These are phyloP conservation scores for Marasmius tenuissimus DNA, from an alignment of 1,284 basidiomycete genomes.

Conservation along the genomic window DNA sequence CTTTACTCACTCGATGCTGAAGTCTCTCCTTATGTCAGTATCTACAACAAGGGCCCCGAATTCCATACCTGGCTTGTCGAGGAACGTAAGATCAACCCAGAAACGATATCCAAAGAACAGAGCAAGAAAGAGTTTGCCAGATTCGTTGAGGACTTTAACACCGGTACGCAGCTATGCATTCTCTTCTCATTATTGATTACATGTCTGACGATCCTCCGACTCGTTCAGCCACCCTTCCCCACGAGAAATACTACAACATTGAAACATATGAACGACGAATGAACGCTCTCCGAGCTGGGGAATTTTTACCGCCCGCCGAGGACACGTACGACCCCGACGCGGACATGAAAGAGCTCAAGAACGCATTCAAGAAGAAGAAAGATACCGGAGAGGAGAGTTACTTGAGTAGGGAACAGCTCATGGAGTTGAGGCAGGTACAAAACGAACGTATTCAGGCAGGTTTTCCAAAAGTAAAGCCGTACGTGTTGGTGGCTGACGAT, in stretches of 20 bases:
- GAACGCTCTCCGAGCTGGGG: constrained; percentile 78
- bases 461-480: constrained; percentile 9
- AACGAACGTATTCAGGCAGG: constrained; percentile 75
- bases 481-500: constrained; percentile 1
- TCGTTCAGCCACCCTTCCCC: constrained; percentile 74
- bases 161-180: constrained; percentile 47
- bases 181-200: not conserved
- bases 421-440: constrained; percentile 79
- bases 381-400: constrained; percentile 66
- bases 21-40: constrained; percentile 44
- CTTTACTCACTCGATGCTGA: constrained; percentile 6
- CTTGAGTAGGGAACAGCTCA: constrained; percentile 73
- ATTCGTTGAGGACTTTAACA: constrained; percentile 87
- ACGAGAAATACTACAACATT: constrained; percentile 92
- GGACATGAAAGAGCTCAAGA: constrained; percentile 75
- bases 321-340: constrained; percentile 76
- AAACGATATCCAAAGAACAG: constrained; percentile 80
- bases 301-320: constrained; percentile 66
- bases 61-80: constrained; percentile 90
- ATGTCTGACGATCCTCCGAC: constrained; percentile 1
- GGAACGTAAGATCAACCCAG: constrained; percentile 85
- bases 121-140: constrained; percentile 80
- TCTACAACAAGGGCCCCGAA: constrained; percentile 79
- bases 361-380: constrained; percentile 60
- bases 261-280: constrained; percentile 78